Percentiles rank a stretch among this genome's conserved stretches.
phyloP scores from a whole-genome alignment of 2,329 filamentous ascomycete species.

The Tolypocladium amazonense region DNA sequence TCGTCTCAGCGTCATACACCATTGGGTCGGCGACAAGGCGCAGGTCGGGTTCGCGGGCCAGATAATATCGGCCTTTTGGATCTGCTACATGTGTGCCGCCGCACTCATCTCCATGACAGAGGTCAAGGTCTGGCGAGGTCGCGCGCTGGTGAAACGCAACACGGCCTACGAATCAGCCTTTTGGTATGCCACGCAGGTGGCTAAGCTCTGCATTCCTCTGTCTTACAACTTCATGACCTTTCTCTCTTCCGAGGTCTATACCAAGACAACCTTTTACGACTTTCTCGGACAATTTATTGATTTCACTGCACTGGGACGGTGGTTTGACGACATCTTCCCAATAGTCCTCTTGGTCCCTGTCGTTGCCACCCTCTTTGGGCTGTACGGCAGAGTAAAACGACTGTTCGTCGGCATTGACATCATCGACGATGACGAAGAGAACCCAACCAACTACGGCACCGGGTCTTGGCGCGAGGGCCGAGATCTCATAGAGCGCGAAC shows the following conservation, averaged over 20 bases:
- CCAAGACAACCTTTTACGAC: constrained; percentile 71
- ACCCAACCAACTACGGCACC: constrained; percentile 55
- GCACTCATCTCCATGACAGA: constrained; percentile 82
- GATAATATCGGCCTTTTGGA: constrained; percentile 73
- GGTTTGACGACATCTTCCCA: constrained; percentile 84
- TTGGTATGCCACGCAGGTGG: constrained; percentile 91
- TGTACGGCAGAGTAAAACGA: constrained; percentile 74
- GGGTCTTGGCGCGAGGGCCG: constrained; percentile 88
- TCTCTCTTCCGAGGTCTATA: constrained; percentile 60
- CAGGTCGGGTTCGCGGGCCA: constrained; percentile 82
- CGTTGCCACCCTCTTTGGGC: constrained; percentile 72
- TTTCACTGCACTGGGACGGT: constrained; percentile 68
- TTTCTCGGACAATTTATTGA: constrained; percentile 80
- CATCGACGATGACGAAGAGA: constrained; percentile 63
- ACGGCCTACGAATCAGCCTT: constrained; percentile 90
- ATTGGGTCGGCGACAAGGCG: constrained; percentile 58
- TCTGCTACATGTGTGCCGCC: constrained; percentile 91
- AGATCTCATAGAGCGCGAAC: constrained; percentile 79
- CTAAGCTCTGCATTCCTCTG: constrained; percentile 82
- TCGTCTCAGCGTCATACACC: constrained; percentile 59
- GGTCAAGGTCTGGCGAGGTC: constrained; percentile 94
- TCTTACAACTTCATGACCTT: constrained; percentile 97
- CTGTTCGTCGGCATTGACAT: constrained; percentile 69
- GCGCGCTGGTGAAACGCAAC: constrained; percentile 79
- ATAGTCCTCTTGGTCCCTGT: constrained; percentile 81